Evolutionary conservation across 1,139 yeast genomes (phyloP).

Genomic region (Geotrichum reessii): DNA sequence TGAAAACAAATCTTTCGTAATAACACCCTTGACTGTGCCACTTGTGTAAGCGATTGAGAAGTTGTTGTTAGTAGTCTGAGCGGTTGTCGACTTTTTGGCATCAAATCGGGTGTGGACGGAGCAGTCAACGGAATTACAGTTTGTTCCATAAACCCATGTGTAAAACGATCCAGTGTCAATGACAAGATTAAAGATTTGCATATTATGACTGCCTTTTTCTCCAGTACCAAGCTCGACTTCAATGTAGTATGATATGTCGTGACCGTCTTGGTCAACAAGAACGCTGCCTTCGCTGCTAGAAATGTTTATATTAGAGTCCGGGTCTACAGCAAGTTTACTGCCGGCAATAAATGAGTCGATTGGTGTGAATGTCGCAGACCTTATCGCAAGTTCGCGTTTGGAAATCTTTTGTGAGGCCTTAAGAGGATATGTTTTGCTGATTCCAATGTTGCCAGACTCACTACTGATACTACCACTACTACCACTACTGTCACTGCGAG

Average conservation of each 20-base stretch:
- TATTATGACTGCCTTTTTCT: conserved; percentile 2
- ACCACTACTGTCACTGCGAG: background rate
- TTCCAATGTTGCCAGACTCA: conserved; percentile 4
- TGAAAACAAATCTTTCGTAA: conserved; percentile 40
- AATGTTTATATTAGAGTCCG: background rate
- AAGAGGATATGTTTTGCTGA: conserved; percentile 10
- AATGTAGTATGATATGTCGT: conserved; percentile 32
- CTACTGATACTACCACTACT: background rate
- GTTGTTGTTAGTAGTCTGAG: conserved; percentile 25
- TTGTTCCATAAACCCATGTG: conserved; percentile 54
- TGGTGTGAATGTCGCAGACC: background rate
- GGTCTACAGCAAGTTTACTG: conserved; percentile 2
- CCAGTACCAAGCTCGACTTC: conserved; percentile 28
- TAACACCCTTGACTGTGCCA: conserved; percentile 50
- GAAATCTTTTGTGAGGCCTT: conserved; percentile 4
- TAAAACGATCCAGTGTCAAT: conserved; percentile 64
- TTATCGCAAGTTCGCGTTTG: conserved; percentile 1
- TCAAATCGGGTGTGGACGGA: conserved; percentile 35
- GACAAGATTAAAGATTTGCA: conserved; percentile 42
- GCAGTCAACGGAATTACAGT: conserved; percentile 49
- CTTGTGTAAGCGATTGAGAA: conserved; percentile 51
- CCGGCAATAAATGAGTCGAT: background rate
- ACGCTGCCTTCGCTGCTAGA: conserved; percentile 18
- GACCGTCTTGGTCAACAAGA: conserved; percentile 27
- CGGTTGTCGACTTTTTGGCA: conserved; percentile 24